phyloP scores from a whole-genome alignment of 257 asterid genomes.

The Fraxinus cuspidata region DNA sequence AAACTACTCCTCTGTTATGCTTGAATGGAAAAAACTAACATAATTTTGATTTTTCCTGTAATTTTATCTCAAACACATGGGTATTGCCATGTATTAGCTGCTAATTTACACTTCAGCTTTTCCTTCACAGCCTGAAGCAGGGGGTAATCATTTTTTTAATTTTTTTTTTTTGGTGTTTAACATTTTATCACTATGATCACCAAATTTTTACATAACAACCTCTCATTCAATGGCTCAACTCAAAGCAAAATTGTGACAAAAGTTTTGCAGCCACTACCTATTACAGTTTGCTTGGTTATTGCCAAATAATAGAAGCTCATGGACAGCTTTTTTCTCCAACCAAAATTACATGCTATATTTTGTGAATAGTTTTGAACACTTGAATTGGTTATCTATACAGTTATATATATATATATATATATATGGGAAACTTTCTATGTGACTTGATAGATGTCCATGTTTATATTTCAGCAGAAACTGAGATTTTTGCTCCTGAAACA shows the following conservation, averaged over 20 bases:
- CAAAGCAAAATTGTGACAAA: not conserved
- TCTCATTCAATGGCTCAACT: not conserved
- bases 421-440: not conserved
- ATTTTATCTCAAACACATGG: not conserved
- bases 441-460: not conserved
- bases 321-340: not conserved
- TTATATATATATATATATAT: too few relatives aligned
- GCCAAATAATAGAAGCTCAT: not conserved
- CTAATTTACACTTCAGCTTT: not conserved
- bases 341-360: not conserved
- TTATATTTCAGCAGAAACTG: not conserved
- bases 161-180: too few relatives aligned
- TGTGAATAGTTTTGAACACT: not conserved
- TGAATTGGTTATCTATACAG: too few relatives aligned
- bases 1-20: not conserved
- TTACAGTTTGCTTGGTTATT: not conserved
- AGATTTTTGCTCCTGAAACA: not conserved
- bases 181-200: not conserved
- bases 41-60: not conserved
- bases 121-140: not conserved
- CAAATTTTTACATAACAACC: not conserved
- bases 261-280: not conserved
- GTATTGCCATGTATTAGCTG: not conserved
- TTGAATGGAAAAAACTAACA: not conserved
- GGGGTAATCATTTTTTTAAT: not conserved